Conservation (phyloP, 2,329 filamentous ascomycete genomes). For the Trichoderma polysporum region DNA sequence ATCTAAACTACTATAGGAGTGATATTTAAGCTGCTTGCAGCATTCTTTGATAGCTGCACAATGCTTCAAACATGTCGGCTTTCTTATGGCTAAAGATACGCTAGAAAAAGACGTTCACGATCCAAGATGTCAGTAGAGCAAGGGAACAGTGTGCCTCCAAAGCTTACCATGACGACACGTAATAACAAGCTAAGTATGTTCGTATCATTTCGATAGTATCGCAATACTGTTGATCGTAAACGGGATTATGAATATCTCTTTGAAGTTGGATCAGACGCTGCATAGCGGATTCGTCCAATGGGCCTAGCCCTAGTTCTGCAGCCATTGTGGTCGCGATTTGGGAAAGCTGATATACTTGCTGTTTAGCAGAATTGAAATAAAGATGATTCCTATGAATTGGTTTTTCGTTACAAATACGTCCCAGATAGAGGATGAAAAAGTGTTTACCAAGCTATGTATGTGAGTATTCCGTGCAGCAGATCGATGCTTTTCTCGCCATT, state of each 20-base stretch:
- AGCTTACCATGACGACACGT: neutral
- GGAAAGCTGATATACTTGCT: neutral
- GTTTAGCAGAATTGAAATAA: neutral
- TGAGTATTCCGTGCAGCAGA: neutral
- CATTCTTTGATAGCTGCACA: neutral
- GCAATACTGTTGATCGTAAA: neutral
- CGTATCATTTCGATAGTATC: neutral
- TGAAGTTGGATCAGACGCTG: neutral
- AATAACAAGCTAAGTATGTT: neutral
- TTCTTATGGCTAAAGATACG: neutral
- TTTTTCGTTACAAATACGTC: too few relatives aligned
- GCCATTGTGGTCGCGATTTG: neutral
- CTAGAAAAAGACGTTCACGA: too few relatives aligned
- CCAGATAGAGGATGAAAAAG: too few relatives aligned
- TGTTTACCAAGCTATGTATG: neutral
- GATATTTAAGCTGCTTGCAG: neutral
- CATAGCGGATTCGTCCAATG: neutral
- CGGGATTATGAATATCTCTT: neutral
- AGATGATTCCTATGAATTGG: constrained; percentile 10
- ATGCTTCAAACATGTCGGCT: neutral
- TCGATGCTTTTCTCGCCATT: neutral
- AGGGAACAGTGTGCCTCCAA: too few relatives aligned
- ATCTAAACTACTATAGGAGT: neutral
- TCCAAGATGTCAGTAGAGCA: too few relatives aligned
- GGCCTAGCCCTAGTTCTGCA: neutral